Conservation (phyloP, 495 filamentous ascomycete species). For the Penicillium canescens region DNA sequence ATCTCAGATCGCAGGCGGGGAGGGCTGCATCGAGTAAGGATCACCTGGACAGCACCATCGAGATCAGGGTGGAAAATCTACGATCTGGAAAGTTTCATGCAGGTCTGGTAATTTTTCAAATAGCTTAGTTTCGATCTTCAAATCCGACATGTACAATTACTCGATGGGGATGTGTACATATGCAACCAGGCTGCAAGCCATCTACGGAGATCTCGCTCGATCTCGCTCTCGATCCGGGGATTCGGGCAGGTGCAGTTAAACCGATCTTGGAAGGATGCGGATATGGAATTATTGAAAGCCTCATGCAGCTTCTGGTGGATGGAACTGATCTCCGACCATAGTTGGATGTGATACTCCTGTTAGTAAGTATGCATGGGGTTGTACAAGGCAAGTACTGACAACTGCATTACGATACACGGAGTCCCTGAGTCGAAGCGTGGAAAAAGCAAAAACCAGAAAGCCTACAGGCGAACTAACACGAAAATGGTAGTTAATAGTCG, state of each 20-base stretch:
- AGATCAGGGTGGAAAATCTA: slow-evolving; percentile 14
- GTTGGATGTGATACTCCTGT: no score
- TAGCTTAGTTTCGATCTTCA: not conserved
- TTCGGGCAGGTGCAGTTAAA: not conserved
- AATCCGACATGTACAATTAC: not conserved
- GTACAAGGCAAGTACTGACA: not conserved
- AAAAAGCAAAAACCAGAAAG: not conserved
- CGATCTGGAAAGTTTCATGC: slow-evolving; percentile 3
- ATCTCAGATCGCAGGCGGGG: slow-evolving; percentile 17
- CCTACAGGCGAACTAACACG: not conserved
- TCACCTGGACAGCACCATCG: slow-evolving; percentile 7
- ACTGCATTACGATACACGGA: not conserved
- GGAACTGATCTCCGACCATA: not conserved
- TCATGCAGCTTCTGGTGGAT: not conserved
- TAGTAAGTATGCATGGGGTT: not conserved
- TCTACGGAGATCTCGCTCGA: not conserved
- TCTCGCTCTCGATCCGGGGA: slow-evolving; percentile 1
- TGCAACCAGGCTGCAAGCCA: slow-evolving; percentile 2
- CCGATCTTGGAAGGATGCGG: not conserved
- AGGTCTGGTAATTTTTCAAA: not conserved
- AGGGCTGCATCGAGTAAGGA: slow-evolving; percentile 10
- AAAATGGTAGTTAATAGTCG: slow-evolving; percentile 1
- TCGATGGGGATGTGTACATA: not conserved
- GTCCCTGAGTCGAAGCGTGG: not conserved
- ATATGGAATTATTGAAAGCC: not conserved